Base-by-base conservation (phyloP, 2,329 filamentous ascomycete species). In the Thermoascus crustaceus region DNA sequence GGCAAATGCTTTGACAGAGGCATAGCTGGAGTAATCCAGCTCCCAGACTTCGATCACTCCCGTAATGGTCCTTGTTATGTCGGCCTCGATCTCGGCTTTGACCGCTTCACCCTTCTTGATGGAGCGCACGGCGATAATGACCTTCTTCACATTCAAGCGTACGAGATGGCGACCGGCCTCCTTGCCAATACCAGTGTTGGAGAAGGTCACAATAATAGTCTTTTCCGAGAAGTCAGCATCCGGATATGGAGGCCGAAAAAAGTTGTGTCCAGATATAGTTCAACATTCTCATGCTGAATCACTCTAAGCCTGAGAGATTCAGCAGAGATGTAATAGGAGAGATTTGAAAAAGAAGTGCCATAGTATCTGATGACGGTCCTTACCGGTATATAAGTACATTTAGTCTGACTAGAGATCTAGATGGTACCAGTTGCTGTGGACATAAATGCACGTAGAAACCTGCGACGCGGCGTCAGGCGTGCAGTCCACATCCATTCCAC, bases 1-100 rank as follows among this genome's bases (percentile, higher is more conserved):
- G 1, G 54, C 58, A 33, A 67, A 67, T 2, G 46, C 47, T 32
- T 54, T 53, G 3, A 70, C 61, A 13, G 50, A 63, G 3, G 54
- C 46, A 35, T 62, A 68, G 11, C 45, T 57, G 4, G 46, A 37
- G 35, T 70, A 53, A 44, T 71, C 67, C 4, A 72, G 52, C 5
- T 54, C 49, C 67, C 68, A 71, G 17, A 69, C 66, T 44, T 69
- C 59, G 32, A 68, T 46, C 3, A 61, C 52, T 8, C 26, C 41
- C n/a, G n/a, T n/a, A n/a, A n/a, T n/a, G 16, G 52, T 48, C 10
- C 43, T 49, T 6, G 39, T 35, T 13, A 49, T 49, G 5, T 49
- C 49, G 1, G 57, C 63, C 3, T 45, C 19, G 30, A 72, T 67
- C 30, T 60, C 54, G 9, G 47, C 41, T 37, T 58, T 60, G 1